Base-by-base conservation (phyloP, 352 stramenopile species). In the Phytophthora idaei region DNA sequence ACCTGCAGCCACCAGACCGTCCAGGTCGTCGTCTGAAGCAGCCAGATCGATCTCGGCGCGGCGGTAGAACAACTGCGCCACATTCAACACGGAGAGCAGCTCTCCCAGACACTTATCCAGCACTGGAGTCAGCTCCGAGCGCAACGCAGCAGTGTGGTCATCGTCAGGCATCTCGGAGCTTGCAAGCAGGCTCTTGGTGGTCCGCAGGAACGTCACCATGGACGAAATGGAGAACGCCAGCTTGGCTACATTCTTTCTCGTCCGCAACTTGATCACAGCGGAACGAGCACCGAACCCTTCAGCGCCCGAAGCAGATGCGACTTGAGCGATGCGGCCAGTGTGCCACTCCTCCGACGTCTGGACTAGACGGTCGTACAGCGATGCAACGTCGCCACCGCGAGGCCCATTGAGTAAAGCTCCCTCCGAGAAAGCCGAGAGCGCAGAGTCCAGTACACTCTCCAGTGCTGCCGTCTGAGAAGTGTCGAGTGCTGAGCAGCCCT, bases 41-140 rank as follows among this genome's bases (percentile, higher is more conserved):
- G 77, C 79, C 9, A 93, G 57, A 57, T 93, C 85, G 17, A 93
- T 88, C 48, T 93, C 85, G 6, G 74, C 76, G 25, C 83, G 82
- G 25, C 83, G 81, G 63, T 89, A 77, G 39, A 93, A 77, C 47
- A 89, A 64, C 50, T 90, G 85, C 1, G 71, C 74, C 17, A 89
- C 69, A 42, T 75, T 88, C 31, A 85, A 41, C 17, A 88, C 46
- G 6, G 74, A 75, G 0, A 77, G 49, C 21, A 81, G 64, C 61
- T 87, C 81, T 48, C 87, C 81, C 0, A 83, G 53, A 14, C 77
- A 63, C 37, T 73, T 73, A 27, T 88, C 78, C 12, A 87, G 36
- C 9, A 79, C 56, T 5, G 77, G 77, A 5, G 73, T 47, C 31
- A 85, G 37, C 25, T 75, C 54, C 8, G 77, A 51, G 9, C 67